A percentile compares a stretch with the other conserved stretches of the same genome.
These are phyloP conservation scores for Prunus kanzakura DNA, from an alignment of 306 rosid species.

Conservation along the genomic window DNA sequence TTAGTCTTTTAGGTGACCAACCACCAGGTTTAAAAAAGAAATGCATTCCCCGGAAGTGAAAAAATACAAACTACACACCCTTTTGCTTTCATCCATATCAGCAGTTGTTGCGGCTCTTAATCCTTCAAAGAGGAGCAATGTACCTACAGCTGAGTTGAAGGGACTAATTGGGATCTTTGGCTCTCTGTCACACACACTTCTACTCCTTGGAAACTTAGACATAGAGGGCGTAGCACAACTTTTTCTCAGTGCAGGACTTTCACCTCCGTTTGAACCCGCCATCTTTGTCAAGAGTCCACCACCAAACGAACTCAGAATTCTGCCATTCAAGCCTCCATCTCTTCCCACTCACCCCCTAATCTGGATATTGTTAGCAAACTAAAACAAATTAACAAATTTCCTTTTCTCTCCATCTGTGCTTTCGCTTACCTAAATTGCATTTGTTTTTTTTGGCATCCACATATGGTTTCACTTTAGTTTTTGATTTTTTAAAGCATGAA, in stretches of 20 bases:
- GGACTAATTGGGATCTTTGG: slow-evolving; percentile 55
- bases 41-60: slow-evolving; percentile 14
- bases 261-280: slow-evolving; percentile 51
- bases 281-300: slow-evolving; percentile 65
- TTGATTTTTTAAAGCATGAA: no score
- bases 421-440: no score
- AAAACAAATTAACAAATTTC: no score
- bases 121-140: slow-evolving; percentile 37
- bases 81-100: slow-evolving; percentile 84
- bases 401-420: no score
- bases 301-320: slow-evolving; percentile 58
- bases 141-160: slow-evolving; percentile 94
- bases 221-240: slow-evolving; percentile 66
- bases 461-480: no score
- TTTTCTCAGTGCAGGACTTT: slow-evolving; percentile 70
- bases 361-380: neutral
- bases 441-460: no score
- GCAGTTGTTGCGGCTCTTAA: slow-evolving; percentile 17
- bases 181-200: slow-evolving; percentile 71
- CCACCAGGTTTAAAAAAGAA: neutral
- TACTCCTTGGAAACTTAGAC: slow-evolving; percentile 59
- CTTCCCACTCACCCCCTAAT: slow-evolving; percentile 46
- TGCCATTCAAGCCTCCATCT: slow-evolving; percentile 36
- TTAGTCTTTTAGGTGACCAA: neutral
- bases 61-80: slow-evolving; percentile 39